Conservation (phyloP, 768 basidiomycete species). For the Lenzites betulinus region DNA sequence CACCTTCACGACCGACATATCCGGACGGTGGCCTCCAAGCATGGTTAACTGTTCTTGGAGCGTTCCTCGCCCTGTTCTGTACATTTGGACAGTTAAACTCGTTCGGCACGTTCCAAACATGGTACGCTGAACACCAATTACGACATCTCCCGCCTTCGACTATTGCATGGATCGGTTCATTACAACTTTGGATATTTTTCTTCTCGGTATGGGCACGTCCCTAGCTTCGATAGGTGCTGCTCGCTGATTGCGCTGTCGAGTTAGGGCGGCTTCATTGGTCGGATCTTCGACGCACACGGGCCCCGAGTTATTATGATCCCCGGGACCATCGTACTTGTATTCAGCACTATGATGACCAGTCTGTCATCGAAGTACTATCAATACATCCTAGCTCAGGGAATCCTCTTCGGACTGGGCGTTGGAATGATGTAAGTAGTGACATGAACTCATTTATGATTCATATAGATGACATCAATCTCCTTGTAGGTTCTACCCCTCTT, state of each 20-base stretch:
- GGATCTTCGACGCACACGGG: slow-evolving; percentile 60
- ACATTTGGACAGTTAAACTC: too few relatives aligned
- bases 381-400: slow-evolving; percentile 60
- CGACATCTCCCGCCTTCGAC: too few relatives aligned
- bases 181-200: too few relatives aligned
- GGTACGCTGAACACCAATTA: too few relatives aligned
- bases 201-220: slow-evolving; percentile 52
- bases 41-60: slow-evolving; percentile 62
- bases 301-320: slow-evolving; percentile 52
- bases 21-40: slow-evolving; percentile 35
- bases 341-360: slow-evolving; percentile 61
- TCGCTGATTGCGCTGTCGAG: background rate
- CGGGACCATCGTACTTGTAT: slow-evolving; percentile 51
- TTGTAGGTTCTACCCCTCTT: slow-evolving; percentile 65
- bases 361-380: slow-evolving; percentile 57
- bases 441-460: background rate
- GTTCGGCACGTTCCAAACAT: too few relatives aligned
- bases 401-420: slow-evolving; percentile 64
- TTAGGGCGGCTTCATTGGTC: slow-evolving; percentile 64
- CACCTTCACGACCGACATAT: background rate
- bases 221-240: background rate
- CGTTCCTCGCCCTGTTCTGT: too few relatives aligned
- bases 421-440: slow-evolving; percentile 55
- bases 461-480: background rate
- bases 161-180: too few relatives aligned